phyloP scores from a whole-genome alignment of 306 rosid genomes.

The Cicer cuneatum region DNA sequence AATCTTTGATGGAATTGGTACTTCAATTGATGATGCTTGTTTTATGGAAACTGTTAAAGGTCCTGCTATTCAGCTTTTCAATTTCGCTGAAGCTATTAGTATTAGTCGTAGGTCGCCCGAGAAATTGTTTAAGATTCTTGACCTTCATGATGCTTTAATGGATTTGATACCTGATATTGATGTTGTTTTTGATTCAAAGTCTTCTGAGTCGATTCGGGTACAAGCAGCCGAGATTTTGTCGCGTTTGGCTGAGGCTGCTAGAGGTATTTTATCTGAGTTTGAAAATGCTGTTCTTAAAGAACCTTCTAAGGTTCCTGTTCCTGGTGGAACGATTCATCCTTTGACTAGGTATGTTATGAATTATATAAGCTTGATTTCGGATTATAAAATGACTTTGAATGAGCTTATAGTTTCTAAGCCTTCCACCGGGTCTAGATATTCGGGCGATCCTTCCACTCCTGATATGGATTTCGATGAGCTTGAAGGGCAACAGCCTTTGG shows the following conservation, averaged over 20 bases:
- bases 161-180: constrained; percentile 91
- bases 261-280: constrained; percentile 91
- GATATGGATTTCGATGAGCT: constrained; percentile 89
- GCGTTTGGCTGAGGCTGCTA: constrained; percentile 89
- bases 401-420: constrained; percentile 95
- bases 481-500: constrained; percentile 83
- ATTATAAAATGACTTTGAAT: constrained; percentile 78
- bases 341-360: constrained; percentile 98
- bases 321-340: constrained; percentile 97
- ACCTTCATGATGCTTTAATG: constrained; percentile 85
- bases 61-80: constrained; percentile 90
- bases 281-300: constrained; percentile 92
- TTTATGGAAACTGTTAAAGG: constrained; percentile 95
- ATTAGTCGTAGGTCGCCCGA: constrained; percentile 92
- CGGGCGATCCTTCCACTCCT: constrained; percentile 80
- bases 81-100: constrained; percentile 91
- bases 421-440: constrained; percentile 77
- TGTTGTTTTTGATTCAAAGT: constrained; percentile 82
- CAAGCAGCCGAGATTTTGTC: constrained; percentile 95
- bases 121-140: constrained; percentile 89
- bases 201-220: constrained; percentile 78
- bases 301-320: constrained; percentile 89
- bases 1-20: constrained; percentile 79
- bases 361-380: constrained; percentile 88
- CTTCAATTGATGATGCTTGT: constrained; percentile 86